These are phyloP conservation scores for Thelephora ganbajun DNA, from an alignment of 768 basidiomycete genomes.

Conservation along the genomic window DNA sequence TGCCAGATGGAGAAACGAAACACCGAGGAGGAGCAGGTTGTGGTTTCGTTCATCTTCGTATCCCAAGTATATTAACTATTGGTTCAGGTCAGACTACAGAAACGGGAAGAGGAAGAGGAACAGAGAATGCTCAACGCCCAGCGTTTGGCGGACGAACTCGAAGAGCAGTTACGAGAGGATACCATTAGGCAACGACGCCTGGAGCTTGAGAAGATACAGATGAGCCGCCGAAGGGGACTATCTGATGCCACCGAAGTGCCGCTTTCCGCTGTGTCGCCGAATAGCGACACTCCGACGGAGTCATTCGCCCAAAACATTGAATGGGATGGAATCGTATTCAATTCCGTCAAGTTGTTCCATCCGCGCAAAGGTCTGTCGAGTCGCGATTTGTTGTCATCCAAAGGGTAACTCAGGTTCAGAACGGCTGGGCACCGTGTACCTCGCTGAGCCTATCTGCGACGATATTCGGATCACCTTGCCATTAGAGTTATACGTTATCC, in stretches of 20 bases:
- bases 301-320: conserved; percentile 44
- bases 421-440: conserved; percentile 49
- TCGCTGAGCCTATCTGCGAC: conserved; percentile 66
- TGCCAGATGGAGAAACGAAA: conserved; percentile 68
- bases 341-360: conserved; percentile 57
- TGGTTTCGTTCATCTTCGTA: conserved; percentile 10
- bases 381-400: not conserved
- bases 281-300: conserved; percentile 37
- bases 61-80: not conserved
- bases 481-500: conserved; percentile 53
- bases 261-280: conserved; percentile 10
- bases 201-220: conserved; percentile 36
- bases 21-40: conserved; percentile 50
- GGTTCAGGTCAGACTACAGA: conserved; percentile 35
- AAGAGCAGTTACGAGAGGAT: conserved; percentile 55
- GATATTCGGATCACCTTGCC: conserved; percentile 41
- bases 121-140: conserved; percentile 29
- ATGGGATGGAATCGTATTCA: conserved; percentile 45
- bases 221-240: conserved; percentile 45
- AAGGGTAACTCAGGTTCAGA: conserved; percentile 22
- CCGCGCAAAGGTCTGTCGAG: conserved; percentile 41
- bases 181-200: conserved; percentile 38
- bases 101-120: conserved; percentile 40
- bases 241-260: conserved; percentile 63
- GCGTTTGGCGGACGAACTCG: conserved; percentile 38